These are phyloP conservation scores for Cladosporium sp. DNA, from an alignment of 2,329 filamentous ascomycete species.

Conservation along the genomic window DNA sequence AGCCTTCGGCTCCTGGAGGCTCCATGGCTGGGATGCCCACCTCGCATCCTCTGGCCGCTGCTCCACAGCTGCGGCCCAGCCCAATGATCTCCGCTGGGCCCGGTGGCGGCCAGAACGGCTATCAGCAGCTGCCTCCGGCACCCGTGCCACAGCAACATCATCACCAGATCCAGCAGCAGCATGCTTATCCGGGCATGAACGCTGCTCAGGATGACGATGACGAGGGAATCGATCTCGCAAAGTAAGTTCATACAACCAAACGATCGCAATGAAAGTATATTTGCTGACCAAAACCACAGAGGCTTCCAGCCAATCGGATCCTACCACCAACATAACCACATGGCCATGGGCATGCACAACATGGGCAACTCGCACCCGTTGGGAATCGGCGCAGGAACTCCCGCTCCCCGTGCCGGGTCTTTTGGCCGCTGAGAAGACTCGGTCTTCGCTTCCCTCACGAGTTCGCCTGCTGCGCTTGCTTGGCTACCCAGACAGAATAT, in stretches of 20 bases:
- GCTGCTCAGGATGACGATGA: constrained; percentile 39
- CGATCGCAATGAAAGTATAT: neutral
- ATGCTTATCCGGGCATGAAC: constrained; percentile 6
- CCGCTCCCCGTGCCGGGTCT: constrained; percentile 5
- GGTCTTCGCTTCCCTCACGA: neutral
- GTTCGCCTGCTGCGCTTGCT: neutral
- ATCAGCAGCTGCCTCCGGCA: neutral
- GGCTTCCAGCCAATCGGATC: constrained; percentile 48
- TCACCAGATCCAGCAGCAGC: neutral
- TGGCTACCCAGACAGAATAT: neutral
- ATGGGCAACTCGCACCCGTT: constrained; percentile 10
- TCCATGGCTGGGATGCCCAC: neutral
- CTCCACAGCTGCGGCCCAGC: constrained; percentile 1
- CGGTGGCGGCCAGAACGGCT: neutral
- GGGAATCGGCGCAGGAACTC: neutral
- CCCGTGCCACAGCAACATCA: constrained; percentile 9
- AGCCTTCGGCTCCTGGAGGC: constrained; percentile 1
- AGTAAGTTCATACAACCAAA: constrained; percentile 35
- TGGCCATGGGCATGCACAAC: constrained; percentile 11
- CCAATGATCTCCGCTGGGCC: constrained; percentile 19
- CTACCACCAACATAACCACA: constrained; percentile 38
- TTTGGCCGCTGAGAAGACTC: neutral
- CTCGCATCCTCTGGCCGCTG: neutral
- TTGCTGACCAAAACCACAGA: constrained; percentile 29
- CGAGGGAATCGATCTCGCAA: constrained; percentile 46